Evolutionary conservation across 2,329 filamentous ascomycete genomes (phyloP).

Genomic region (Trichoderma sp.): DNA sequence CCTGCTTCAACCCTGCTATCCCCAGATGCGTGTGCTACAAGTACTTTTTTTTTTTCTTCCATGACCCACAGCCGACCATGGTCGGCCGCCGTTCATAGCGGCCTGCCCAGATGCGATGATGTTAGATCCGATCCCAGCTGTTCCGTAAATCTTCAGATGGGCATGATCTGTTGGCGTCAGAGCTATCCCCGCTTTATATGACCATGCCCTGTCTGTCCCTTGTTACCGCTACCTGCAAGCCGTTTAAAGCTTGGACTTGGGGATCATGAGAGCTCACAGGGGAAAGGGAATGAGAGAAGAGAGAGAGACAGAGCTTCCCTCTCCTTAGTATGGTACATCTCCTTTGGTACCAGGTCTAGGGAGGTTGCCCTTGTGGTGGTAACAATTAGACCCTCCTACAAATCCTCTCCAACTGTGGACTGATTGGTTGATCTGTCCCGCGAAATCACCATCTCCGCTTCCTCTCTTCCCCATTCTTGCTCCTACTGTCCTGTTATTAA

Average conservation of each 20-base stretch:
- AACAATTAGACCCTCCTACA: constrained; percentile 17
- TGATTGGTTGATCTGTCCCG: constrained; percentile 21
- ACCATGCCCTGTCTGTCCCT: constrained; percentile 12
- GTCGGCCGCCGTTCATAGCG: constrained; percentile 25
- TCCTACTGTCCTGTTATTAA: constrained; percentile 25
- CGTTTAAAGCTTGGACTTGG: constrained; percentile 22
- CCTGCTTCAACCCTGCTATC: constrained; percentile 28
- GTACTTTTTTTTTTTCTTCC: constrained; percentile 6
- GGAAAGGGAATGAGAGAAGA: not conserved
- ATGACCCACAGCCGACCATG: constrained; percentile 24
- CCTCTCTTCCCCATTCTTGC: constrained; percentile 18
- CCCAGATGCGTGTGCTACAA: constrained; percentile 30
- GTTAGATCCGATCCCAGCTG: constrained; percentile 26
- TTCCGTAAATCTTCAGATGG: constrained; percentile 13
- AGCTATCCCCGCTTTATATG: constrained; percentile 18
- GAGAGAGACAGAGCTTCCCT: not conserved
- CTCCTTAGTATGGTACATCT: constrained; percentile 21
- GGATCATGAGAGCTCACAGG: not conserved
- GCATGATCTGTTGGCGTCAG: constrained; percentile 24
- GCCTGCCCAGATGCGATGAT: constrained; percentile 20
- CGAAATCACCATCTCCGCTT: constrained; percentile 18
- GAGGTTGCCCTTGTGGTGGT: constrained; percentile 28
- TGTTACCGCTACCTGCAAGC: constrained; percentile 23
- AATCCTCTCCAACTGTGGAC: constrained; percentile 3
- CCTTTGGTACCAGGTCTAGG: constrained; percentile 30